These are phyloP conservation scores for Tricholoma saponaceum DNA, from an alignment of 768 basidiomycete species.

Conservation along the genomic window DNA sequence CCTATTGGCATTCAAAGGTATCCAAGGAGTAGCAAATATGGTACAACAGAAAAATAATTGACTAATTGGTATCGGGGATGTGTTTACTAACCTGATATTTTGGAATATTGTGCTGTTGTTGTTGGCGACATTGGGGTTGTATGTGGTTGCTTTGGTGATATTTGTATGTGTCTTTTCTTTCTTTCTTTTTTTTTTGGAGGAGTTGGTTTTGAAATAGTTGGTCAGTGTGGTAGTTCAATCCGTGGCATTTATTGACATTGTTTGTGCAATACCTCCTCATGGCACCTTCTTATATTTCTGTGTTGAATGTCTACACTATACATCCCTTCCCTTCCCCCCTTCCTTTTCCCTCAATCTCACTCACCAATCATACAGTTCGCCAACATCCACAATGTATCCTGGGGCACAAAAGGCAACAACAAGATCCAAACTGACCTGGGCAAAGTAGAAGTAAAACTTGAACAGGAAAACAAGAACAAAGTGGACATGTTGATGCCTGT, in stretches of 20 bases:
- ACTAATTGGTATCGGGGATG: slow-evolving; percentile 47
- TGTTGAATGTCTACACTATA: slow-evolving; percentile 88
- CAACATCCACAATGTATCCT: slow-evolving; percentile 86
- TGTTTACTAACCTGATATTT: slow-evolving; percentile 83
- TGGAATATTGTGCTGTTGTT: slow-evolving; percentile 84
- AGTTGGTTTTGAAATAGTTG: too few species aligned
- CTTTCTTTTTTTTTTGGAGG: slow-evolving; percentile 4
- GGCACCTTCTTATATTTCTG: slow-evolving; percentile 91
- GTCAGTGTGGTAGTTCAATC: slow-evolving; percentile 76
- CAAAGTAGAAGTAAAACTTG: slow-evolving; percentile 34
- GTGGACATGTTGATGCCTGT: slow-evolving; percentile 87
- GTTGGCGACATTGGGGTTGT: slow-evolving; percentile 85
- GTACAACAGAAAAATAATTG: slow-evolving; percentile 26
- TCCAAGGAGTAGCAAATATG: slow-evolving; percentile 51
- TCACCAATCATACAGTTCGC: slow-evolving; percentile 49
- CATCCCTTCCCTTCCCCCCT: slow-evolving; percentile 14
- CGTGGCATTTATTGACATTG: slow-evolving; percentile 98
- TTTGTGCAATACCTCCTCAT: slow-evolving; percentile 91
- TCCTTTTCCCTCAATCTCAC: background rate
- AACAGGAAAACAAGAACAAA: slow-evolving; percentile 54
- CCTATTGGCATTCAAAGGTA: slow-evolving; percentile 78
- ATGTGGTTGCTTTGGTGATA: slow-evolving; percentile 75
- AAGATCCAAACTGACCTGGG: slow-evolving; percentile 84
- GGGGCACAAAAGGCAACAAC: slow-evolving; percentile 93
- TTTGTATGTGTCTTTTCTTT: slow-evolving; percentile 73